Percentiles rank a stretch among this genome's conserved stretches.
Conservation (phyloP, 2,329 filamentous ascomycete species). For the Fusarium sp. region DNA sequence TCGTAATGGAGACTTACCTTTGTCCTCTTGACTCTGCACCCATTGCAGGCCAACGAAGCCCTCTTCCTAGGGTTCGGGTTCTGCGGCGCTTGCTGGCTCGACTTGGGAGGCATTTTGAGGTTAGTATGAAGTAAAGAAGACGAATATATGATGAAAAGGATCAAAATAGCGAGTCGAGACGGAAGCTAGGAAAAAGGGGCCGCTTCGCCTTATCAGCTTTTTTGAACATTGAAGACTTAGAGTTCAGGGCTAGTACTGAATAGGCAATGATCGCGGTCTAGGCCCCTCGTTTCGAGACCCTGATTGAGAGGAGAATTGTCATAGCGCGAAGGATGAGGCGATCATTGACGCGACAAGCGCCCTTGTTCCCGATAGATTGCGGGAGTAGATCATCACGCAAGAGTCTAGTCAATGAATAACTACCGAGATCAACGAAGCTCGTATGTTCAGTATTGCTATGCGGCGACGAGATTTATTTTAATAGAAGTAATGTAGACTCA, state of each 20-base stretch:
- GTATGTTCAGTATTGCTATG: too few relatives aligned
- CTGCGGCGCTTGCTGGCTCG: neutral
- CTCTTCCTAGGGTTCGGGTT: conserved; percentile 8
- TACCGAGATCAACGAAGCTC: too few relatives aligned
- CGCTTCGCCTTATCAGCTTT: neutral
- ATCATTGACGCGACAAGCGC: neutral
- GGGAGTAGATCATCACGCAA: neutral
- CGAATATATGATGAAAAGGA: neutral
- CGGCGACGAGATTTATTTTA: too few relatives aligned
- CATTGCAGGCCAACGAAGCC: conserved; percentile 15
- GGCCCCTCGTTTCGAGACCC: neutral
- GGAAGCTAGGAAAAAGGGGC: neutral
- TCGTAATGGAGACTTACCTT: neutral
- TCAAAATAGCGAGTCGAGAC: neutral
- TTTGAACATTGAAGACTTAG: neutral
- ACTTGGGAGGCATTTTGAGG: neutral
- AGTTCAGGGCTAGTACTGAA: neutral
- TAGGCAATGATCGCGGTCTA: neutral
- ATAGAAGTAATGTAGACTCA: too few relatives aligned
- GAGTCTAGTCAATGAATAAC: neutral
- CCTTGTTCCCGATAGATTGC: neutral
- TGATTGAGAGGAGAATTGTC: neutral
- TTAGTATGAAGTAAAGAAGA: neutral
- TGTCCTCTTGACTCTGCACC: conserved; percentile 8
- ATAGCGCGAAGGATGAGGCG: neutral